Percentiles rank a stretch among this genome's conserved stretches.
Conservation (phyloP, 441 rosid species). For the Theobroma grandiflorum region DNA sequence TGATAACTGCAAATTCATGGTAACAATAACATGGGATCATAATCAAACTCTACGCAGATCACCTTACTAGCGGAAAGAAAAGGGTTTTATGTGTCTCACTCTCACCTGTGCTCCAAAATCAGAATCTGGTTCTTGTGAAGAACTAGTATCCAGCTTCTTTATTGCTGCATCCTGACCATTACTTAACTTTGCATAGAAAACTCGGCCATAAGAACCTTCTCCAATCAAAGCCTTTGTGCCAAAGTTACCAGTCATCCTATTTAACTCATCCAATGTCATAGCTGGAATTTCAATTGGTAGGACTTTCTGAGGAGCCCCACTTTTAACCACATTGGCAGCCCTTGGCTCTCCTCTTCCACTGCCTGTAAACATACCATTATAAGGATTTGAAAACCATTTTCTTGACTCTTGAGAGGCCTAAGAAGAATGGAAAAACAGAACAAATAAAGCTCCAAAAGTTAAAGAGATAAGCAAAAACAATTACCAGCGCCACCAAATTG, state of each 20-base stretch:
- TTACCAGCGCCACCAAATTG: slow-evolving; percentile 56
- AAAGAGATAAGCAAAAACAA: not conserved
- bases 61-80: not conserved
- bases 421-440: not conserved
- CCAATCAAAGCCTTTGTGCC: slow-evolving; percentile 84
- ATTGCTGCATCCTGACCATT: slow-evolving; percentile 69
- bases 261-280: slow-evolving; percentile 70
- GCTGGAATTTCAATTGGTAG: slow-evolving; percentile 84
- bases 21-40: not conserved
- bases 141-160: slow-evolving; percentile 81
- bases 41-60: not conserved
- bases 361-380: slow-evolving; percentile 33
- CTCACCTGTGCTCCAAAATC: slow-evolving; percentile 87
- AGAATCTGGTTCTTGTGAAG: slow-evolving; percentile 76
- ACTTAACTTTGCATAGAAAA: slow-evolving; percentile 63
- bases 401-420: not conserved
- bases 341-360: slow-evolving; percentile 78
- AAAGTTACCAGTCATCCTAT: slow-evolving; percentile 66
- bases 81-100: slow-evolving; percentile 29
- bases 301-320: slow-evolving; percentile 78
- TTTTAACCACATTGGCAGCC: slow-evolving; percentile 50
- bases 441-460: not conserved
- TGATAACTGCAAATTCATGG: slow-evolving; percentile 59
- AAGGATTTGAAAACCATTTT: not conserved
- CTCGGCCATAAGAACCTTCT: slow-evolving; percentile 96